These are phyloP conservation scores for Vanderwaltozyma tropicalis DNA, from an alignment of 805 yeast species.

Conservation along the genomic window DNA sequence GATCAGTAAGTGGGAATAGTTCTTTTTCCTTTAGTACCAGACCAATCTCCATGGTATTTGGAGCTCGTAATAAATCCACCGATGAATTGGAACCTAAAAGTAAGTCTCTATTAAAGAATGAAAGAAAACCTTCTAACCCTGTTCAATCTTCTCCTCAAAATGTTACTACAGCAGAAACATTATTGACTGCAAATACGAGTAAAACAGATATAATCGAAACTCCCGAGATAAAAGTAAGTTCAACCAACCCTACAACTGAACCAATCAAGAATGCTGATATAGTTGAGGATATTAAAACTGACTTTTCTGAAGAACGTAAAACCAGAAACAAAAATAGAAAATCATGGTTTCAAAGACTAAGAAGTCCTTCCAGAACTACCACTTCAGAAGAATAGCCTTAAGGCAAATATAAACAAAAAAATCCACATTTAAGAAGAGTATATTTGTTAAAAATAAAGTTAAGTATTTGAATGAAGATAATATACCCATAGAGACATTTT, in stretches of 20 bases:
- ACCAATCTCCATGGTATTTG: slow-evolving; percentile 12
- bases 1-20: slow-evolving; percentile 15
- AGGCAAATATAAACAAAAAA: too few relatives aligned
- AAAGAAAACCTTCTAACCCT: background rate
- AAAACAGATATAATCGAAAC: background rate
- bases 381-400: background rate
- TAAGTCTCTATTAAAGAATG: background rate
- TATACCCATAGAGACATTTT: too few relatives aligned
- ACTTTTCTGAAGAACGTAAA: slow-evolving; percentile 5
- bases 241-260: slow-evolving; percentile 10
- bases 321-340: slow-evolving; percentile 27
- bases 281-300: background rate
- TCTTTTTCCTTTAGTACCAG: slow-evolving; percentile 8
- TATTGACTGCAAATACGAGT: background rate
- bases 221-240: slow-evolving; percentile 2
- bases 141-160: background rate
- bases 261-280: slow-evolving; percentile 15
- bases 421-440: too few relatives aligned
- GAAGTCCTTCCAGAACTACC: slow-evolving; percentile 28
- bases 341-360: slow-evolving; percentile 38
- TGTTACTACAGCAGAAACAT: background rate
- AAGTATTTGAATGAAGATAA: too few relatives aligned
- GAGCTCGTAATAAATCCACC: slow-evolving; percentile 10
- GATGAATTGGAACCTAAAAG: slow-evolving; percentile 8
- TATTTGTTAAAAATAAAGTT: too few relatives aligned